Conservation (phyloP, 768 basidiomycete species). For the Lactifluus piperatus region DNA sequence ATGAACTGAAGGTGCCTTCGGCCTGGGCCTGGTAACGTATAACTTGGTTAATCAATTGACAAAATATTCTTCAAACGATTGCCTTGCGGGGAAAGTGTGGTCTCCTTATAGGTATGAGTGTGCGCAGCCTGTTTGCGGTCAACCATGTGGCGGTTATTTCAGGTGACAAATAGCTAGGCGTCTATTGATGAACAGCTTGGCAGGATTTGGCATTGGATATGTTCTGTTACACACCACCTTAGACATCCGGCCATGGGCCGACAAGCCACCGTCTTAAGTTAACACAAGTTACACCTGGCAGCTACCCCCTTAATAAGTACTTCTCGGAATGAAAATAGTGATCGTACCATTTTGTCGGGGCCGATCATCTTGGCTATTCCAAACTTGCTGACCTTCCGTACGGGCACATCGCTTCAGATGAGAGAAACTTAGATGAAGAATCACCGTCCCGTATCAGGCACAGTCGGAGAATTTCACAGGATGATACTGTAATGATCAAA, state of each 20-base stretch:
- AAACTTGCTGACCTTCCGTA: background rate
- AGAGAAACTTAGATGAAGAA: background rate
- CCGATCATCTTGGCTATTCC: background rate
- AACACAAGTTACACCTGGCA: too few relatives aligned
- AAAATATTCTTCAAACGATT: background rate
- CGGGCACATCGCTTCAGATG: background rate
- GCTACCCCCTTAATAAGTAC: background rate
- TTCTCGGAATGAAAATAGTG: background rate
- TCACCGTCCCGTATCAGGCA: conserved; percentile 1
- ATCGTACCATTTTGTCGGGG: background rate
- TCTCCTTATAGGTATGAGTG: background rate
- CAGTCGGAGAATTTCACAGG: background rate
- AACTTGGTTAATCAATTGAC: background rate
- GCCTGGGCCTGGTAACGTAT: background rate
- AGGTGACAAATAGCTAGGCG: background rate
- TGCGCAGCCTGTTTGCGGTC: background rate
- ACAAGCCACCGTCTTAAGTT: background rate
- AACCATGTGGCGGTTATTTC: background rate
- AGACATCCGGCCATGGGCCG: background rate
- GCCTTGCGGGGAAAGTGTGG: background rate
- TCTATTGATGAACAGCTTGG: background rate
- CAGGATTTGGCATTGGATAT: background rate
- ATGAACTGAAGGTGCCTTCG: background rate
- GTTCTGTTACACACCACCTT: background rate
- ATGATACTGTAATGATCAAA: background rate